Conservation (phyloP, 139 green algal genomes). For the Chlamydomonas sp. region DNA sequence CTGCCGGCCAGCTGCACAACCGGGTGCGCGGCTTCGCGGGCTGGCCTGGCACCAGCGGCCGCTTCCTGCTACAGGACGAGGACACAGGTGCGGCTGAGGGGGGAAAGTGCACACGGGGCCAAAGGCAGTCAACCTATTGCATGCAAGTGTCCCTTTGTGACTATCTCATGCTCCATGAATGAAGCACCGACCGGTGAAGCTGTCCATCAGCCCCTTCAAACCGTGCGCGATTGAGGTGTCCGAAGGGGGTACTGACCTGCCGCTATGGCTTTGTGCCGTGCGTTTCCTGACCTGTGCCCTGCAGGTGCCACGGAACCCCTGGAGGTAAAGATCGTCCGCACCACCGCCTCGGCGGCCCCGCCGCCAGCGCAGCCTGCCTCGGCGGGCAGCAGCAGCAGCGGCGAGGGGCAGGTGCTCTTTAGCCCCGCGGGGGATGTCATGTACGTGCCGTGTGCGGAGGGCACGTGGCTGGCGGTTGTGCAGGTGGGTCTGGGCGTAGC, state of each 20-base stretch:
- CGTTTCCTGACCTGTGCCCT: background rate
- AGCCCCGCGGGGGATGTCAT: slow-evolving; percentile 24
- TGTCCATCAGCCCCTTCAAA: too few relatives aligned
- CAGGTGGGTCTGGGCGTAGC: background rate
- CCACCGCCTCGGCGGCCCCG: background rate
- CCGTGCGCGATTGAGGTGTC: too few relatives aligned
- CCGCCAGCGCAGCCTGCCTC: too few relatives aligned
- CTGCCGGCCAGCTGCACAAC: slow-evolving; percentile 81
- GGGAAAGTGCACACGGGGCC: background rate
- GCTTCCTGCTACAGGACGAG: slow-evolving; percentile 54
- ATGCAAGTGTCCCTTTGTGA: too few relatives aligned
- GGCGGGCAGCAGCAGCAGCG: background rate
- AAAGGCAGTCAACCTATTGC: background rate
- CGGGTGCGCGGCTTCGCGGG: slow-evolving; percentile 85
- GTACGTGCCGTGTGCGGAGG: slow-evolving; percentile 47
- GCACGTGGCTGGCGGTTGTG: slow-evolving; percentile 51
- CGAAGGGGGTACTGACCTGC: background rate
- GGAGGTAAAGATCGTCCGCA: slow-evolving; percentile 53
- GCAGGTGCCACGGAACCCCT: slow-evolving; percentile 23
- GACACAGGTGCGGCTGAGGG: slow-evolving; percentile 20
- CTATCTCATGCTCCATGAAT: slow-evolving; percentile 4
- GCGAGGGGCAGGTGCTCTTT: slow-evolving; percentile 25
- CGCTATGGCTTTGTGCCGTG: background rate
- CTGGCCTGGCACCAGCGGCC: slow-evolving; percentile 81
- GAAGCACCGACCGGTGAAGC: background rate